A percentile compares a stretch with the other conserved stretches of the same genome.
Conservation (phyloP, 768 basidiomycete species). For the Boletus rubroflammeus region DNA sequence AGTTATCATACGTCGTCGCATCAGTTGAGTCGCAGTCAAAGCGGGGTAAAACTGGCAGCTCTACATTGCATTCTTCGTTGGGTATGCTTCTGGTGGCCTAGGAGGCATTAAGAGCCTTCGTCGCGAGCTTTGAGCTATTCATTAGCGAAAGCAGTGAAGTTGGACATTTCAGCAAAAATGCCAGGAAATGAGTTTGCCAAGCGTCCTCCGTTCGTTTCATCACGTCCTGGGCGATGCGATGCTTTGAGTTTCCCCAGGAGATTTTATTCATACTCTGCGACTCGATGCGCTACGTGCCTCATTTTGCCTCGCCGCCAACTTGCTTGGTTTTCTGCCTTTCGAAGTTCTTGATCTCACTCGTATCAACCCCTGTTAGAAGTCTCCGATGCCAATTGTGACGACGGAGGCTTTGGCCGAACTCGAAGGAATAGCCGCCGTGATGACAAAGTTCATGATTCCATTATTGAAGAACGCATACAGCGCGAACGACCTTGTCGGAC, state of each 20-base stretch:
- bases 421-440: slow-evolving; percentile 63
- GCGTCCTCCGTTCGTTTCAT: slow-evolving; percentile 18
- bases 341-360: slow-evolving; percentile 43
- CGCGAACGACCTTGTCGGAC: slow-evolving; percentile 94
- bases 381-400: slow-evolving; percentile 53
- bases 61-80: slow-evolving; percentile 22
- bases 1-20: slow-evolving; percentile 32
- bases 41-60: slow-evolving; percentile 47
- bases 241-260: slow-evolving; percentile 25
- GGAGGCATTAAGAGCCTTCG: slow-evolving; percentile 34
- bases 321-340: slow-evolving; percentile 42
- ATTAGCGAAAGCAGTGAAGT: slow-evolving; percentile 45
- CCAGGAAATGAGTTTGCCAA: slow-evolving; percentile 29
- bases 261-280: slow-evolving; percentile 25
- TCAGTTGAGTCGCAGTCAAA: slow-evolving; percentile 43
- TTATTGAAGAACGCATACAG: slow-evolving; percentile 92
- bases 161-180: slow-evolving; percentile 29
- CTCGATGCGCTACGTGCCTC: slow-evolving; percentile 45
- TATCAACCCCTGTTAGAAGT: slow-evolving; percentile 56
- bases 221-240: slow-evolving; percentile 17
- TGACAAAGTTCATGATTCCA: slow-evolving; percentile 86
- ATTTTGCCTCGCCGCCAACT: slow-evolving; percentile 41
- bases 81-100: slow-evolving; percentile 21
- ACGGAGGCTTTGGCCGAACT: slow-evolving; percentile 45
- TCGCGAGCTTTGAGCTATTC: slow-evolving; percentile 46